Percentiles rank a stretch among this genome's conserved stretches.
Conservation (phyloP, 140 eudicot genomes). For the Flaveria floridana region DNA sequence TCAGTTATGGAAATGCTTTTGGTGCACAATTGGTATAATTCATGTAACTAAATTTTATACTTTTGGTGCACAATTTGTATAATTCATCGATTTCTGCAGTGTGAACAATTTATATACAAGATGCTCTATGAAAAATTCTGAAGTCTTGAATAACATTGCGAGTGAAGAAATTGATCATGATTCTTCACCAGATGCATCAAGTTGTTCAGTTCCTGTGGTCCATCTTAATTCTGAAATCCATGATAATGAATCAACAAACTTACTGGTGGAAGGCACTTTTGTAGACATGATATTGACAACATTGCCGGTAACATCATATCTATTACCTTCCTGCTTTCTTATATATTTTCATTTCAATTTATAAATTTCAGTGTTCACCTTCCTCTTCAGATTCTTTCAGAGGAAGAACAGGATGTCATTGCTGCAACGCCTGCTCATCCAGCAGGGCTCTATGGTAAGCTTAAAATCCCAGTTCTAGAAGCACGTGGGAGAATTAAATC, state of each 20-base stretch:
- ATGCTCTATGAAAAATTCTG: conserved; percentile 63
- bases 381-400: conserved; percentile 66
- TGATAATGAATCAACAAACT: conserved; percentile 60
- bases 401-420: conserved; percentile 79
- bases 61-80: neutral
- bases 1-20: neutral
- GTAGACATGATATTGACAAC: conserved; percentile 82
- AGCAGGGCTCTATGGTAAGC: conserved; percentile 86
- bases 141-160: conserved; percentile 43
- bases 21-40: neutral
- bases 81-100: conserved; percentile 45
- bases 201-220: conserved; percentile 55
- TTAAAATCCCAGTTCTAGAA: neutral
- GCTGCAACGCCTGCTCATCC: conserved; percentile 99
- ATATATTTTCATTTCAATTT: conserved; percentile 7
- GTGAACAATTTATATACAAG: conserved; percentile 42
- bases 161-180: conserved; percentile 61
- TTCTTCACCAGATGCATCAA: conserved; percentile 44
- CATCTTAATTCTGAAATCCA: conserved; percentile 54
- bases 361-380: conserved; percentile 11
- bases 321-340: neutral
- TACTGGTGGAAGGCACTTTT: conserved; percentile 59
- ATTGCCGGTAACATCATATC: conserved; percentile 66
- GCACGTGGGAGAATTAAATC: neutral
- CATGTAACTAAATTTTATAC: too few species aligned